phyloP scores from a whole-genome alignment of 257 asterid species.

The Lantana camara region DNA sequence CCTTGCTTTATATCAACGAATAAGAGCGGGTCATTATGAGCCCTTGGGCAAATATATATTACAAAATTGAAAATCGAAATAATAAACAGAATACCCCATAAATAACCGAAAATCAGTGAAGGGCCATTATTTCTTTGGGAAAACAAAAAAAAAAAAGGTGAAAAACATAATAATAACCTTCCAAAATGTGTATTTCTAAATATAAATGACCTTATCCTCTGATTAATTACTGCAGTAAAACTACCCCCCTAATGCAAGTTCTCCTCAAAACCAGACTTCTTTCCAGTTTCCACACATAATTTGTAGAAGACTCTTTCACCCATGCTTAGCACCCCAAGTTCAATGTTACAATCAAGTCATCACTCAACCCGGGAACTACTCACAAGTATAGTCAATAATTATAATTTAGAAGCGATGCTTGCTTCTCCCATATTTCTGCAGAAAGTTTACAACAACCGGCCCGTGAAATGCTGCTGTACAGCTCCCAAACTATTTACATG shows the following conservation, averaged over 20 bases:
- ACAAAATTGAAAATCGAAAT: conserved; percentile 9
- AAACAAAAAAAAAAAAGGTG: not conserved
- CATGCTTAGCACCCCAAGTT: not conserved
- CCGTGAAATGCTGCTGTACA: conserved; percentile 9
- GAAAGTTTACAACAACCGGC: conserved; percentile 6
- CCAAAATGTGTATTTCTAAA: not conserved
- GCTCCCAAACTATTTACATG: conserved; percentile 21
- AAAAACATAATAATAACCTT: not conserved
- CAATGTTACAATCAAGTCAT: conserved; percentile 2
- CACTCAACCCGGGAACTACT: not conserved
- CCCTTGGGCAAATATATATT: conserved; percentile 8
- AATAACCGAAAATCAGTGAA: not conserved
- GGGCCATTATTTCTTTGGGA: conserved; percentile 1
- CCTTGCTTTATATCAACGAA: not conserved
- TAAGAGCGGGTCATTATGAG: not conserved
- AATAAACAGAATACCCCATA: not conserved
- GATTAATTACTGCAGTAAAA: too few relatives aligned
- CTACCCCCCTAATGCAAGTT: too few relatives aligned
- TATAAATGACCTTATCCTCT: not conserved
- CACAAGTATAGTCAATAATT: not conserved
- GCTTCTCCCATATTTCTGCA: conserved; percentile 1
- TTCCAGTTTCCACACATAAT: too few relatives aligned
- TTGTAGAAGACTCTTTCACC: too few relatives aligned
- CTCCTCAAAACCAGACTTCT: too few relatives aligned
- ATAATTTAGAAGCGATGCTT: not conserved